phyloP scores from a whole-genome alignment of 2,329 filamentous ascomycete species.

The Fusarium duplospermum region DNA sequence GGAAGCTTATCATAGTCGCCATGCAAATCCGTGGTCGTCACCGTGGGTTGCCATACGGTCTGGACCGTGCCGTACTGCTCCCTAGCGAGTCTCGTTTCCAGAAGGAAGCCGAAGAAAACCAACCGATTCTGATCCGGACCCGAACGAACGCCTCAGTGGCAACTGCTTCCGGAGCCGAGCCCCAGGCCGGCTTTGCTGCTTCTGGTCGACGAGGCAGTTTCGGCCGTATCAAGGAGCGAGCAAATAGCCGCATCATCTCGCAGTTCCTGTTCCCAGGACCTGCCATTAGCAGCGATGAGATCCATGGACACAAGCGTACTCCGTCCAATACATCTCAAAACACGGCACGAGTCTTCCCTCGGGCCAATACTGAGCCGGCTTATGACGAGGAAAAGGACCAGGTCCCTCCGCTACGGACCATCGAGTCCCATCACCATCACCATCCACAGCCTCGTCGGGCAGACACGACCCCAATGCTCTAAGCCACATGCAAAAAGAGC shows the following conservation, averaged over 20 bases:
- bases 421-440: slow-evolving; percentile 40
- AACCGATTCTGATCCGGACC: slow-evolving; percentile 53
- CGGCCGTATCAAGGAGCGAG: slow-evolving; percentile 52
- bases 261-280: slow-evolving; percentile 63
- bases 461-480: slow-evolving; percentile 42
- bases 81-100: slow-evolving; percentile 67
- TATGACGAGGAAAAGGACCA: slow-evolving; percentile 44
- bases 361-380: slow-evolving; percentile 43
- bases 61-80: slow-evolving; percentile 70
- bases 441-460: slow-evolving; percentile 42
- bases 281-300: slow-evolving; percentile 47
- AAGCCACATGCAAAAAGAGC: slow-evolving; percentile 5
- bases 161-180: slow-evolving; percentile 44
- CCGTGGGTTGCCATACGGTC: slow-evolving; percentile 74
- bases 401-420: slow-evolving; percentile 41
- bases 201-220: slow-evolving; percentile 51
- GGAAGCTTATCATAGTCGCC: slow-evolving; percentile 74
- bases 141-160: slow-evolving; percentile 51
- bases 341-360: slow-evolving; percentile 37
- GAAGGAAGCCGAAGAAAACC: slow-evolving; percentile 63
- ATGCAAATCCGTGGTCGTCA: slow-evolving; percentile 78
- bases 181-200: slow-evolving; percentile 36
- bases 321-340: slow-evolving; percentile 45
- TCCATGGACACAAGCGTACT: slow-evolving; percentile 43
- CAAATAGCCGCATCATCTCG: slow-evolving; percentile 57